Base-by-base conservation (phyloP, 2,329 filamentous ascomycete genomes). In the Byssochlamys sp. region DNA sequence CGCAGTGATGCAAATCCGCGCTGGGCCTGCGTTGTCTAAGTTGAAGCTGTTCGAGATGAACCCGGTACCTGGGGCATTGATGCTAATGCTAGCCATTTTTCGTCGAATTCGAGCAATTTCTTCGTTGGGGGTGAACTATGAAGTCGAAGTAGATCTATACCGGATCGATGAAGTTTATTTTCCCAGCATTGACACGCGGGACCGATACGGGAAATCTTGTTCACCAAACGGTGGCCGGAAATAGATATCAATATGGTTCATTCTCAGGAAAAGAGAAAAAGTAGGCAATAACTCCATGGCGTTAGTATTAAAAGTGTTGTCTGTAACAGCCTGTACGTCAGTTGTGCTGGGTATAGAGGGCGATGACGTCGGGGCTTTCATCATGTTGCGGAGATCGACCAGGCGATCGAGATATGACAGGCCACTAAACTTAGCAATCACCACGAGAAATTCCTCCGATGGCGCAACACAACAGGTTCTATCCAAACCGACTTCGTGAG, bases 21-120 rank as follows among this genome's bases (percentile, higher is more conserved):
- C 35, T 6, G 3, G 71, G 66, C 52, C 67, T 71, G 12, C 54
- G 58, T 28, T 58, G 52, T 35, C 67, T 65, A 6, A 63, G 12
- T 6, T 61, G 7, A 68, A 67, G 48, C 67, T 69, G 53, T 70
- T 71, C 57, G 71, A 72, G 27, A 73, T 61, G 14, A 73, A 66
- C 1, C 71, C 70, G 48, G 61, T 65, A 26, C 69, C 66, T 1
- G 68, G 68, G 1, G 69, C 66, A 52, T 65, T 70, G 49, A 73
- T 73, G 1, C 69, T 68, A 49, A 73, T 59, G 12, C 62, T 61
- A 26, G 71, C 70, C 71, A 73, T 73, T 50, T 45, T 45, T 19
- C 14, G 4, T 45, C n/a, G 35, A 24, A 45, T 45, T 4, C 4
- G 14, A n/a, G 14, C 29, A n/a, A 2, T 7, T 19, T 45, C 12